Evolutionary conservation across 116 monocot species (phyloP).

Genomic region (Zostera marina): DNA sequence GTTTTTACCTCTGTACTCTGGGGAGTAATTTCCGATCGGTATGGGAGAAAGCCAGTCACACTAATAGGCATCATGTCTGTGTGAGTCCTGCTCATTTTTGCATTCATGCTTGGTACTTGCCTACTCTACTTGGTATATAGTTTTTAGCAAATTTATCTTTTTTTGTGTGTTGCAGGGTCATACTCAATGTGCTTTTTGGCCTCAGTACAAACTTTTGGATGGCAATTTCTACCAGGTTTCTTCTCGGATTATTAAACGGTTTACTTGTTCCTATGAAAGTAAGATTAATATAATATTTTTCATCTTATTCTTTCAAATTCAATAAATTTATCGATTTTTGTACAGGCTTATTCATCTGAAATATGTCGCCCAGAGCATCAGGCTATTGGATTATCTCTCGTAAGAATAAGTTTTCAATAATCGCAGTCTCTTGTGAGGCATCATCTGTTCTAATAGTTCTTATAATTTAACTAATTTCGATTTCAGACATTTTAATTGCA

Average conservation of each 20-base stretch:
- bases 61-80: conserved; percentile 33
- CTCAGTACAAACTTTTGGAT: conserved; percentile 56
- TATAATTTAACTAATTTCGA: background rate
- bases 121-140: too few species aligned
- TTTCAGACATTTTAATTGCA: background rate
- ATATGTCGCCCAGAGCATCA: conserved; percentile 47
- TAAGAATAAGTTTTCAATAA: conserved; percentile 6
- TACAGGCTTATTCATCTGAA: conserved; percentile 64
- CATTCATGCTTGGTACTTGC: background rate
- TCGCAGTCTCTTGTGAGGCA: background rate
- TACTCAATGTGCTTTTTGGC: conserved; percentile 57
- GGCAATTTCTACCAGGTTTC: conserved; percentile 47
- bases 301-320: background rate
- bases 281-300: background rate
- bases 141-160: background rate
- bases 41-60: conserved; percentile 68
- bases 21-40: conserved; percentile 58
- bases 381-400: conserved; percentile 49
- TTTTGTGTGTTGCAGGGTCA: conserved; percentile 17
- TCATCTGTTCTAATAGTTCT: background rate
- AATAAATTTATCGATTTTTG: conserved; percentile 1
- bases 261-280: conserved; percentile 58
- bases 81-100: conserved; percentile 10
- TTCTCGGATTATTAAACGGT: conserved; percentile 47
- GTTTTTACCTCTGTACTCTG: conserved; percentile 49